phyloP scores from a whole-genome alignment of 345 rosid genomes.

The Bruguiera sexangula region DNA sequence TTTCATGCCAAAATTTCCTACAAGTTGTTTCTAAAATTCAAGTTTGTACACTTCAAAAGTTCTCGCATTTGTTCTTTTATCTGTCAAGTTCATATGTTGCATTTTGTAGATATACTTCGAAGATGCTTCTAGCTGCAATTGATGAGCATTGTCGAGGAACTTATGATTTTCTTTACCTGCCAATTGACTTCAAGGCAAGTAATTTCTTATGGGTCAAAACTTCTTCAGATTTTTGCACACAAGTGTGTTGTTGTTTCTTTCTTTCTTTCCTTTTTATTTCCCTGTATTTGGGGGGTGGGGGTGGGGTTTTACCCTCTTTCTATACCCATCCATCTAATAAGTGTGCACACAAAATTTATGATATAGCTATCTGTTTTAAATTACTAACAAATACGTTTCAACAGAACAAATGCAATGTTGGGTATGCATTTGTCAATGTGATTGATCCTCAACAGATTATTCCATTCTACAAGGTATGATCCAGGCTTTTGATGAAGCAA shows the following conservation, averaged over 20 bases:
- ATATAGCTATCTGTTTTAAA: background rate
- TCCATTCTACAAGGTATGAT: slow-evolving; percentile 44
- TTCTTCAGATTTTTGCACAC: background rate
- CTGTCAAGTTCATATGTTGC: background rate
- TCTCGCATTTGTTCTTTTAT: background rate
- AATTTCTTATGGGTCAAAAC: slow-evolving; percentile 1
- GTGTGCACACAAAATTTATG: no score
- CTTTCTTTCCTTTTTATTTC: background rate
- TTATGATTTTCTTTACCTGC: slow-evolving; percentile 63
- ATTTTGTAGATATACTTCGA: slow-evolving; percentile 58
- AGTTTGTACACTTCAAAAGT: background rate
- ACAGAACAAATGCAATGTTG: slow-evolving; percentile 94
- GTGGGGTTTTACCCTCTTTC: background rate
- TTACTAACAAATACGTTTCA: background rate
- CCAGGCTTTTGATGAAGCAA: background rate
- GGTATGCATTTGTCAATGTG: slow-evolving; percentile 89
- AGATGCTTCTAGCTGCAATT: slow-evolving; percentile 72
- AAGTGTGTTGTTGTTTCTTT: background rate
- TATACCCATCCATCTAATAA: background rate
- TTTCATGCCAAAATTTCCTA: background rate
- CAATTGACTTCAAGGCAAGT: slow-evolving; percentile 71
- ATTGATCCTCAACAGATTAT: slow-evolving; percentile 69
- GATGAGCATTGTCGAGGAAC: slow-evolving; percentile 65
- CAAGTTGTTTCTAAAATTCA: background rate
- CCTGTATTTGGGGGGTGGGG: background rate